Base-by-base conservation (phyloP, 163 green algal species). In the Scenedesmus sp. region DNA sequence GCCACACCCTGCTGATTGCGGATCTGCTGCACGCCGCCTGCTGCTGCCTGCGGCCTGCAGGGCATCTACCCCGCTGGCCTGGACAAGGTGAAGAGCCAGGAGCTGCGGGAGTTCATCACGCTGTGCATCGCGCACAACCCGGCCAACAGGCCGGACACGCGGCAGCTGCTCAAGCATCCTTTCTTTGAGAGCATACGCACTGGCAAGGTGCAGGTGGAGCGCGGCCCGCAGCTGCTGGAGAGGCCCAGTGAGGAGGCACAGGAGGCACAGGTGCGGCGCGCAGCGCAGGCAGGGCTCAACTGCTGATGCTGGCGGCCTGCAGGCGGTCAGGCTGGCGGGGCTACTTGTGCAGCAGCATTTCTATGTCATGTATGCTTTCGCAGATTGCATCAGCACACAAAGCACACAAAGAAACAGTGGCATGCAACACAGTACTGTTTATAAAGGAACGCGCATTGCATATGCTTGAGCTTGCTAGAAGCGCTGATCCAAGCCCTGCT, bases 91-190 rank as follows among this genome's bases (percentile, higher is more conserved):
- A 92, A 97, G 81, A 96, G 96, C 73, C 74, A 88, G 67, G 97
- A 98, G 90, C 95, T 99, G 56, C 93, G 94, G 0, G 95, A 98
- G 54, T 99, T 99, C 92, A 99, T 99, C 87, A 95, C 97, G 88
- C 91, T 98, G 34, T 99, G 98, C 95, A 98, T 99, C 62, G 90
- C 90, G 8, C 94, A 97, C 46, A 92, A 97, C 13, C 93, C 94
- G 10, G 95, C 97, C 18, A 70, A 95, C 66, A 95, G 98, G 2
- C 98, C 98, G 9, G 96, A 97, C 54, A 96, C 98, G 3, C 94
- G 97, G 10, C 95, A 99, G 94, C 96, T 99, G 82, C 95, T 99
- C n/a, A 99, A 99, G 94, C 96, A 99, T 94, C 94, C 94, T 16
- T 99, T 99, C 92, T 99, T 99, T 74, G 95, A 98, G 64, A 94